Conservation (phyloP, 768 basidiomycete species). For the Trametes maxima region DNA sequence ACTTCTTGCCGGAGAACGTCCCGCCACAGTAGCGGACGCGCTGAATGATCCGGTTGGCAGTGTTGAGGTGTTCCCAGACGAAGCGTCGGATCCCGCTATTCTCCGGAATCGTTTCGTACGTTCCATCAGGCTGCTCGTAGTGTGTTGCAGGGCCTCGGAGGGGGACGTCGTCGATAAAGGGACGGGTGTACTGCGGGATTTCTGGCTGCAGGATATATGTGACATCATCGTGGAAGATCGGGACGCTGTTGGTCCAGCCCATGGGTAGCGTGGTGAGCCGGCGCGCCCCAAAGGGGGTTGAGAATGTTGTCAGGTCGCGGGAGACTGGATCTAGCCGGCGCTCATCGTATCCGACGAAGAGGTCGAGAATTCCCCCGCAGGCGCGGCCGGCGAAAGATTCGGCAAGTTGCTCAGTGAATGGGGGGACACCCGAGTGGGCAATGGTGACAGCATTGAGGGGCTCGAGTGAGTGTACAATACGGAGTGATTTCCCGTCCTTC, state of each 20-base stretch:
- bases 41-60: slow-evolving; percentile 39
- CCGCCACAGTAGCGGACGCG: slow-evolving; percentile 32
- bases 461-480: slow-evolving; percentile 31
- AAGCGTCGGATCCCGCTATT: slow-evolving; percentile 36
- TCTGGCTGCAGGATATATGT: slow-evolving; percentile 14
- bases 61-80: slow-evolving; percentile 41
- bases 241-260: slow-evolving; percentile 27
- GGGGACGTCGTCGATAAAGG: slow-evolving; percentile 26
- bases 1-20: slow-evolving; percentile 23
- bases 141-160: slow-evolving; percentile 18
- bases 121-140: slow-evolving; percentile 18
- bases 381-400: slow-evolving; percentile 18
- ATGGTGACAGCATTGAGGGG: slow-evolving; percentile 29
- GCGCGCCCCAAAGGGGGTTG: slow-evolving; percentile 14
- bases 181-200: slow-evolving; percentile 18
- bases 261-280: slow-evolving; percentile 16
- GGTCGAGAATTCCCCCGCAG: slow-evolving; percentile 36
- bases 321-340: slow-evolving; percentile 2
- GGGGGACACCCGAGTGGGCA: slow-evolving; percentile 19
- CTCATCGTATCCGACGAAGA: slow-evolving; percentile 29
- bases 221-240: slow-evolving; percentile 23
- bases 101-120: slow-evolving; percentile 25
- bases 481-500: slow-evolving; percentile 27
- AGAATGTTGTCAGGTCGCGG: slow-evolving; percentile 18
- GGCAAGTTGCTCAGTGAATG: slow-evolving; percentile 16